These are phyloP conservation scores for Rhizoclosmatium globosum DNA, from an alignment of 192 early-diverging fungal species.

Conservation along the genomic window DNA sequence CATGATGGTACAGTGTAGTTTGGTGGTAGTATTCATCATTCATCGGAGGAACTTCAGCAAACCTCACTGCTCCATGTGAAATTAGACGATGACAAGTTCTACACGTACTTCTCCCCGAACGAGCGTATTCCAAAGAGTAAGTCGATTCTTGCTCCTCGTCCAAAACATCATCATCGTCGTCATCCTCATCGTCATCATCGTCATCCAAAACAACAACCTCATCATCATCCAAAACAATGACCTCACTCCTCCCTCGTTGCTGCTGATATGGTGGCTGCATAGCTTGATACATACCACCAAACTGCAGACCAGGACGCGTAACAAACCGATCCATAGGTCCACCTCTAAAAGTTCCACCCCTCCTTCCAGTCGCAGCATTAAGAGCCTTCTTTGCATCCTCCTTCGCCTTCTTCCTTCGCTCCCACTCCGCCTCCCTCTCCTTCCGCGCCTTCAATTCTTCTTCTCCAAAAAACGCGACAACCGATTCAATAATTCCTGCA, in stretches of 20 bases:
- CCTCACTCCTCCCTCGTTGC: too few species aligned
- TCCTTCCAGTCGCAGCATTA: background rate
- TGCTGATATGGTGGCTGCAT: too few species aligned
- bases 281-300: too few species aligned
- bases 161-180: conserved; percentile 17
- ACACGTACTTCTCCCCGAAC: conserved; percentile 33
- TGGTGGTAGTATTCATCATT: background rate
- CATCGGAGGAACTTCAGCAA: too few species aligned
- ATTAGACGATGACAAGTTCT: conserved; percentile 21
- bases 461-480: conserved; percentile 2
- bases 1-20: conserved; percentile 14
- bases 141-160: background rate
- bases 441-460: background rate
- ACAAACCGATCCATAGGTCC: background rate
- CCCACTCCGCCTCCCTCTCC: conserved; percentile 16
- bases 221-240: background rate
- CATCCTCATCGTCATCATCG: conserved; percentile 17
- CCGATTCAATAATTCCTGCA: conserved; percentile 19
- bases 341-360: background rate
- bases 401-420: background rate
- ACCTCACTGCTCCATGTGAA: conserved; percentile 7
- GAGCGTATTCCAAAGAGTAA: conserved; percentile 11
- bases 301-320: too few species aligned
- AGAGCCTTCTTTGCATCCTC: background rate
- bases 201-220: background rate